Evolutionary conservation across 1,284 basidiomycete genomes (phyloP).

Genomic region (Uromyces viciae-fabae): DNA sequence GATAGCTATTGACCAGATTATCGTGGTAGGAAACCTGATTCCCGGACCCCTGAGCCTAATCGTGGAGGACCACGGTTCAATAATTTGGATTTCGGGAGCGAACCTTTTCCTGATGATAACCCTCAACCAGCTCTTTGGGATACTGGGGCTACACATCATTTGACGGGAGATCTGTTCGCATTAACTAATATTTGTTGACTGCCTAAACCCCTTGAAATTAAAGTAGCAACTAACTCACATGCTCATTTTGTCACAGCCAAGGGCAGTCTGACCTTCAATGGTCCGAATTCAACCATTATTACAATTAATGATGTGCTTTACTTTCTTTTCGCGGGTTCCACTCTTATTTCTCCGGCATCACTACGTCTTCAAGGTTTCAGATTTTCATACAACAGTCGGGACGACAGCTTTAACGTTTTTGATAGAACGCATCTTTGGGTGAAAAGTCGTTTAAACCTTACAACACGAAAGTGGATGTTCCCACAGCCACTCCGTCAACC

Average conservation of each 20-base stretch:
- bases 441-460: not conserved
- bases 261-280: not conserved
- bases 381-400: not conserved
- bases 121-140: too few species aligned
- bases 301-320: not conserved
- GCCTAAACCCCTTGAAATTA: not conserved
- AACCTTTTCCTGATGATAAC: too few species aligned
- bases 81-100: too few species aligned
- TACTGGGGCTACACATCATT: constrained; percentile 7
- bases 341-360: not conserved
- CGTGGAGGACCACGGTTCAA: too few species aligned
- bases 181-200: not conserved
- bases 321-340: not conserved
- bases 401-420: not conserved
- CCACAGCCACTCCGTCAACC: too few species aligned
- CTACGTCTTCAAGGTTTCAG: not conserved
- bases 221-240: not conserved
- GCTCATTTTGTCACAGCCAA: not conserved
- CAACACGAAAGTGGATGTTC: not conserved
- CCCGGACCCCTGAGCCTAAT: too few species aligned
- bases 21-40: too few species aligned
- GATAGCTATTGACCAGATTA: too few species aligned
- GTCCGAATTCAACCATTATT: not conserved
- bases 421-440: not conserved
- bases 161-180: too few species aligned